Percentiles rank a stretch among this genome's conserved stretches.
These are phyloP conservation scores for Talaromyces adpressus DNA, from an alignment of 495 filamentous ascomycete genomes.

Conservation along the genomic window DNA sequence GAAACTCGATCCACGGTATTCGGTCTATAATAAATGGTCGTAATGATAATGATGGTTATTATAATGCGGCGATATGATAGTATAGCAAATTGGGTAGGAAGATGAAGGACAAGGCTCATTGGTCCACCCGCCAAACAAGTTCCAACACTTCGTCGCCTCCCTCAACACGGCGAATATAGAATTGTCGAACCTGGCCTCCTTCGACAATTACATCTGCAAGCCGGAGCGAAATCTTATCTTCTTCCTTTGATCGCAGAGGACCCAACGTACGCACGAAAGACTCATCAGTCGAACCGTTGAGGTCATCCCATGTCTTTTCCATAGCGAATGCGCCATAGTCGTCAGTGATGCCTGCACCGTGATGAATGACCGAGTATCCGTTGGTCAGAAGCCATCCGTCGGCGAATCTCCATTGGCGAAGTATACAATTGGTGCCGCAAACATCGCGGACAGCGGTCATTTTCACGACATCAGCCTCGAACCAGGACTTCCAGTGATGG, in stretches of 20 bases:
- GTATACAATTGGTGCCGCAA: conserved; percentile 49
- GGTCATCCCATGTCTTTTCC: conserved; percentile 41
- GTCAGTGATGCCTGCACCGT: conserved; percentile 29
- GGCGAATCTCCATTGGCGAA: conserved; percentile 50
- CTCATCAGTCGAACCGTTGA: conserved; percentile 31
- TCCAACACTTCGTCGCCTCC: conserved; percentile 32
- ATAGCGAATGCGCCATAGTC: conserved; percentile 23
- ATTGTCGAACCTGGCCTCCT: conserved; percentile 27
- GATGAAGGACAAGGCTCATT: not conserved
- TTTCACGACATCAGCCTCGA: conserved; percentile 44
- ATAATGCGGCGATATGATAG: not conserved
- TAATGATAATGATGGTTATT: not conserved
- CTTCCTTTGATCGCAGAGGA: conserved; percentile 33
- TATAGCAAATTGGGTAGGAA: not conserved
- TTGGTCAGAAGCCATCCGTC: conserved; percentile 53
- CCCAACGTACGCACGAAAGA: conserved; percentile 37
- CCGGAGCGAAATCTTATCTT: conserved; percentile 28
- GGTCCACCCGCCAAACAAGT: conserved; percentile 27
- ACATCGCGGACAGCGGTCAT: conserved; percentile 41
- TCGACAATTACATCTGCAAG: conserved; percentile 27
- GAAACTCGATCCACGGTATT: not conserved
- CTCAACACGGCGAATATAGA: conserved; percentile 33
- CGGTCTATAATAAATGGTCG: not conserved
- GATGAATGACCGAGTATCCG: conserved; percentile 47
- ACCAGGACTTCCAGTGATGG: conserved; percentile 55